A percentile compares a stretch with the other conserved stretches of the same genome.
These are phyloP conservation scores for Cryptococcus wingfieldii DNA, from an alignment of 1,284 basidiomycete species.

Conservation along the genomic window DNA sequence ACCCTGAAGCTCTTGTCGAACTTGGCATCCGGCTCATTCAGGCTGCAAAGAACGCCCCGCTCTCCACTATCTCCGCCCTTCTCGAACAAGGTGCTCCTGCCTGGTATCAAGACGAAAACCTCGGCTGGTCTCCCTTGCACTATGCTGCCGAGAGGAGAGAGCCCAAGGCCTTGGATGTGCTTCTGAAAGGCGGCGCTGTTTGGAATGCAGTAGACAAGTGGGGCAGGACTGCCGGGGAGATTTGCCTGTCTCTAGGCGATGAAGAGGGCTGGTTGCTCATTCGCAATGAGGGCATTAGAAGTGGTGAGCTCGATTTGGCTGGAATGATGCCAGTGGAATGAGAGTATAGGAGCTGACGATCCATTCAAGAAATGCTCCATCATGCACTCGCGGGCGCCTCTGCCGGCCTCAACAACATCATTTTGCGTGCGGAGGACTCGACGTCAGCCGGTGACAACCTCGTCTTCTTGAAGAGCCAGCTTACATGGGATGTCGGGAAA, in stretches of 20 bases:
- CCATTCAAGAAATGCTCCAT: constrained; percentile 50
- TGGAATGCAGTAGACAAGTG: constrained; percentile 87
- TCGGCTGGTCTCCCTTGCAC: constrained; percentile 79
- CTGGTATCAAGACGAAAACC: constrained; percentile 84
- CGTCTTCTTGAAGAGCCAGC: constrained; percentile 66
- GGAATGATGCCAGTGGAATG: neutral
- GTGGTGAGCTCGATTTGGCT: constrained; percentile 56
- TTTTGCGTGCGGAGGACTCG: constrained; percentile 53
- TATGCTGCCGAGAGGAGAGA: constrained; percentile 77
- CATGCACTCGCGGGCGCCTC: constrained; percentile 30
- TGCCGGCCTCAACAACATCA: constrained; percentile 27
- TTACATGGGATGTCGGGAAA: constrained; percentile 68
- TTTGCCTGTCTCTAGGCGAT: constrained; percentile 80
- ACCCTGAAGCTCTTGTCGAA: constrained; percentile 11
- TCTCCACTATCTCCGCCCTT: constrained; percentile 55
- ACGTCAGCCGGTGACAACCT: constrained; percentile 71
- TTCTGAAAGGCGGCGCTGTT: constrained; percentile 77
- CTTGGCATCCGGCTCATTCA: constrained; percentile 28
- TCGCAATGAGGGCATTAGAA: constrained; percentile 78
- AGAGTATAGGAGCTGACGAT: neutral
- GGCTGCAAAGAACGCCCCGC: constrained; percentile 46
- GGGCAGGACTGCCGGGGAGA: constrained; percentile 78
- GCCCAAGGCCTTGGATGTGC: constrained; percentile 58
- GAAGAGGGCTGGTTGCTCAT: constrained; percentile 67
- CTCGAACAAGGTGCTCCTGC: constrained; percentile 73